Evolutionary conservation across 352 stramenopile species (phyloP).

Genomic region (Phytopythium vexans): DNA sequence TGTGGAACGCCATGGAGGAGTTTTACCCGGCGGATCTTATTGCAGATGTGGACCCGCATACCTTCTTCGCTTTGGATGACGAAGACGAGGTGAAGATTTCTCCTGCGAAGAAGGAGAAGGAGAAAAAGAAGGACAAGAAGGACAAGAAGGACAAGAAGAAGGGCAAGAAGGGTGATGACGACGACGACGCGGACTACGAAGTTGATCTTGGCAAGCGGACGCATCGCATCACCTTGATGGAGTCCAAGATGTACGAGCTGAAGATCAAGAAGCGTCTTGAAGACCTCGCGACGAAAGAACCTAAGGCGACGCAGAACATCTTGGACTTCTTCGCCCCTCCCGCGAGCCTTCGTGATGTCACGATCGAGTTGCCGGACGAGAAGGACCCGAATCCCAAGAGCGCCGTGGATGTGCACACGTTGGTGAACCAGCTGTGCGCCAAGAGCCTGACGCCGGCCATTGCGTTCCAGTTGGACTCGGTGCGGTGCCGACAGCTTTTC

Average conservation of each 20-base stretch:
- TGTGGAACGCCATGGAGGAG: constrained; percentile 91
- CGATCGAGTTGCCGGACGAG: constrained; percentile 45
- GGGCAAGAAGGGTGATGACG: constrained; percentile 59
- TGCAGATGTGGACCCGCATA: constrained; percentile 91
- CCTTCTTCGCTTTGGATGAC: constrained; percentile 89
- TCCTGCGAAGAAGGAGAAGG: constrained; percentile 52
- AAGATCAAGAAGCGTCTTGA: constrained; percentile 93
- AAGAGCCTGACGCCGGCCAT: constrained; percentile 79
- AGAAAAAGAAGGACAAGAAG: constrained; percentile 45
- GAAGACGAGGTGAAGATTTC: constrained; percentile 21
- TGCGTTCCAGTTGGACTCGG: constrained; percentile 85
- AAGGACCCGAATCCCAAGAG: constrained; percentile 52
- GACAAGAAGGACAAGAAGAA: constrained; percentile 70
- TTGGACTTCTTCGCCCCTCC: constrained; percentile 80
- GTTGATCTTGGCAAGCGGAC: constrained; percentile 70
- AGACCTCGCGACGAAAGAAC: constrained; percentile 84
- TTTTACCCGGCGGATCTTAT: constrained; percentile 78
- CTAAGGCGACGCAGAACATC: constrained; percentile 82
- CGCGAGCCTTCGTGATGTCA: constrained; percentile 58
- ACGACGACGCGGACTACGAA: constrained; percentile 59
- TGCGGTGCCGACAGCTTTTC: constrained; percentile 86
- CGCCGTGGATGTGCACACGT: constrained; percentile 59
- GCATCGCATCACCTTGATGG: constrained; percentile 95
- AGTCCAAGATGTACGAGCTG: constrained; percentile 98
- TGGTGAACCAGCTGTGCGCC: constrained; percentile 62